Evolutionary conservation across 1,139 yeast genomes (phyloP), one percentile per base, ranked within the genome.

Genomic region (Tardiomyces digboiensis): DNA sequence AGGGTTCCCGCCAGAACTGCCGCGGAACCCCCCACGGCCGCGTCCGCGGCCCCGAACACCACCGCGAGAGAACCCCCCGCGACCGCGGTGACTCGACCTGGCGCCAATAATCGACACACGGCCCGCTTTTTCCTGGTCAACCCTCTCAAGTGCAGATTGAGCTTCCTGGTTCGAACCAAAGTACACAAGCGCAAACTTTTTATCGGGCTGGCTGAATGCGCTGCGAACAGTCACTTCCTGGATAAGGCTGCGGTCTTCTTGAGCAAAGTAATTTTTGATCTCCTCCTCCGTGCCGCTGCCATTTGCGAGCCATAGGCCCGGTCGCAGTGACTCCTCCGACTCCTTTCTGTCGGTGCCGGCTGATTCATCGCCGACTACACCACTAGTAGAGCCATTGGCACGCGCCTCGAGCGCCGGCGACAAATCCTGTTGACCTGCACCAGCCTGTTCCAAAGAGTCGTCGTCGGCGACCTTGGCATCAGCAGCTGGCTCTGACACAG

Each of bases 251-350:
- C 57, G 61, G 45, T 67, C 70, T 36, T 59, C 56, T 14, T 54
- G 58, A 22, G 58, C 53, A 44, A 68, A 65, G 41, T 51, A 56
- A 18, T 49, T 56, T 23, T 56, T 52, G 21, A 67, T 55, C 21
- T 58, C 63, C 12, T 59, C 63, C 39, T 64, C 64, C 7, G 59
- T 46, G 14, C 58, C 59, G 26, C 56, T 59, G 21, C 65, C 69
- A 39, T 62, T 60, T 33, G 66, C 56, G 48, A 68, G 56, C 70
- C 71, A 67, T 19, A 68, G 54, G 3, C 67, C 70, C 14, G 66
- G 66, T 16, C 51, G 48, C n/a, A 45, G 46, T 5, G 49, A 44
- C 42, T 39, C 46, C 33, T 33, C 19, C 19, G 37, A 10, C 37
- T 33, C 19, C 40, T n/a, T n/a, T 39, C 18, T 23, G 19, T 18